Conservation (phyloP, 495 filamentous ascomycete species). For the Lasiosphaeria hispida region DNA sequence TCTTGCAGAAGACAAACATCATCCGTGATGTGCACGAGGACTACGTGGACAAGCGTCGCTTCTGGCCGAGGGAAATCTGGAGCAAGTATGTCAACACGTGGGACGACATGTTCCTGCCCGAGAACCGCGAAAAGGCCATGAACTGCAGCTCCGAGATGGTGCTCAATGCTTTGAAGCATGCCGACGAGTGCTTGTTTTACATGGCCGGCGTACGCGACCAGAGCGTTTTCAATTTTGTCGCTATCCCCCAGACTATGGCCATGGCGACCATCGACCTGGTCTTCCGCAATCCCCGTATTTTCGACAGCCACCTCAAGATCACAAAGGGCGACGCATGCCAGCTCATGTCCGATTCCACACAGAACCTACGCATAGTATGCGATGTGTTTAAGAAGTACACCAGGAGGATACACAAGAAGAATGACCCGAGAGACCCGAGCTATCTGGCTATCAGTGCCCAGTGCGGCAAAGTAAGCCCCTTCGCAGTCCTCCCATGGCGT, state of each 20-base stretch:
- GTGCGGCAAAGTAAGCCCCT: conserved; percentile 72
- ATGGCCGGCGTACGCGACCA: conserved; percentile 94
- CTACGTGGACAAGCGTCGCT: conserved; percentile 76
- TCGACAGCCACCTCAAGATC: conserved; percentile 89
- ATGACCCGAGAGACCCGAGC: conserved; percentile 89
- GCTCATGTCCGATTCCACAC: conserved; percentile 87
- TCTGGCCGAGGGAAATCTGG: conserved; percentile 96
- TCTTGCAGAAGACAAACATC: conserved; percentile 97
- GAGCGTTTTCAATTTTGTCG: conserved; percentile 99
- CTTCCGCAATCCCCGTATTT: conserved; percentile 88
- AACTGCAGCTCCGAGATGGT: conserved; percentile 95
- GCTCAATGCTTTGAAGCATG: conserved; percentile 79
- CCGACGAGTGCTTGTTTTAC: conserved; percentile 93
- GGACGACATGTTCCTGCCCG: conserved; percentile 81
- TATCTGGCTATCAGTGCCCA: conserved; percentile 89
- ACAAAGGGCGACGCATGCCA: conserved; percentile 91
- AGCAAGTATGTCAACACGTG: conserved; percentile 87
- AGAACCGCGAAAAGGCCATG: conserved; percentile 75
- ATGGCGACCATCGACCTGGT: conserved; percentile 90
- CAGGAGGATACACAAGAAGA: conserved; percentile 87
- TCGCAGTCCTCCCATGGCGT: background rate
- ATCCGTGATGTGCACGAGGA: conserved; percentile 95
- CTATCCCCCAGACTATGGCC: conserved; percentile 98
- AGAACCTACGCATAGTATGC: conserved; percentile 78
- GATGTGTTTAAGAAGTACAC: conserved; percentile 73